A percentile compares a stretch with the other conserved stretches of the same genome.
Conservation (phyloP, 1,284 basidiomycete species). For the Cystobasidium slooffiae region DNA sequence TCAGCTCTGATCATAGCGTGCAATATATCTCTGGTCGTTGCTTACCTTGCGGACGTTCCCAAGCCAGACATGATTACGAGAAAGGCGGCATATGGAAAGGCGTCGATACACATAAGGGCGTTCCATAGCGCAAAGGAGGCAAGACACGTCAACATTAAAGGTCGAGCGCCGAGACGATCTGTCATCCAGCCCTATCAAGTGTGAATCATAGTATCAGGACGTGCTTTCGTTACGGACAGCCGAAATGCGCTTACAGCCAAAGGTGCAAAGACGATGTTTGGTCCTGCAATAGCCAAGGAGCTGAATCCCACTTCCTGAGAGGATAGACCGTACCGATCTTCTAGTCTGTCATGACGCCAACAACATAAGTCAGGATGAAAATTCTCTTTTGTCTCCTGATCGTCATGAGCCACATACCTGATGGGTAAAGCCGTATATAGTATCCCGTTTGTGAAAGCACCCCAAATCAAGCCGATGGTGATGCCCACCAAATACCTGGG, state of each 20-base stretch:
- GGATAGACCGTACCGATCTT: conserved; percentile 5
- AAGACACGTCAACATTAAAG: conserved; percentile 6
- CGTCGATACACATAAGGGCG: conserved; percentile 26
- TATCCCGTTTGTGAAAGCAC: not conserved
- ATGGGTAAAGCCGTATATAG: conserved; percentile 7
- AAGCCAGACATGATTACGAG: conserved; percentile 17
- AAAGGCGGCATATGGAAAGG: conserved; percentile 27
- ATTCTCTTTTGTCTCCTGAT: not conserved
- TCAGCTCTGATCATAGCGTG: not conserved
- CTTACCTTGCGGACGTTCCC: conserved; percentile 12
- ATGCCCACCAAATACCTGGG: not conserved
- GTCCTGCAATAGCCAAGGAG: conserved; percentile 27
- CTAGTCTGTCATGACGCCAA: not conserved
- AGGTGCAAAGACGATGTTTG: conserved; percentile 12
- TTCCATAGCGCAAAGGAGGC: conserved; percentile 11
- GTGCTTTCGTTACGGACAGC: not conserved
- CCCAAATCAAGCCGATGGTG: not conserved
- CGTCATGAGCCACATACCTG: not conserved
- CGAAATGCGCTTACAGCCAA: conserved; percentile 8
- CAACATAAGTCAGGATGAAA: not conserved
- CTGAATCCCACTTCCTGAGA: conserved; percentile 5
- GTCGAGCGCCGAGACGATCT: conserved; percentile 32
- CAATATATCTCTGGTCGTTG: not conserved
- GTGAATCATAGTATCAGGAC: not conserved
- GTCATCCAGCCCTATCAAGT: conserved; percentile 25